Conservation (phyloP, 2,329 filamentous ascomycete genomes). For the Apiospora rasikravindrae region DNA sequence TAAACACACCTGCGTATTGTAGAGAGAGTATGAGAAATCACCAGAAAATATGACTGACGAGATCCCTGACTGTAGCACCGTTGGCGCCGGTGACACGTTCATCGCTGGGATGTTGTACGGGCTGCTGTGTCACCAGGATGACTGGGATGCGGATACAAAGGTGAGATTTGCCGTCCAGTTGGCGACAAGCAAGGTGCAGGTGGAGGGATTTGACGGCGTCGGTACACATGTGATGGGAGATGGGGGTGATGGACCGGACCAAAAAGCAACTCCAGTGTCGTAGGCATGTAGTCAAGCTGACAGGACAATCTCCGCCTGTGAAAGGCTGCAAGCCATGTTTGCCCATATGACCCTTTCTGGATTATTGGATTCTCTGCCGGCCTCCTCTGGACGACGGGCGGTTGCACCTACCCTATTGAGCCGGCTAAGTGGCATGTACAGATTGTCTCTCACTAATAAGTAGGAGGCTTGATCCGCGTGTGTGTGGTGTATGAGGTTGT, state of each 20-base stretch:
- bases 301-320: conserved; percentile 15
- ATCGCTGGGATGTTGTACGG: conserved; percentile 73
- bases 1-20: background rate
- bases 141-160: conserved; percentile 55
- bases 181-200: conserved; percentile 70
- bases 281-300: background rate
- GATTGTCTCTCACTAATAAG: background rate
- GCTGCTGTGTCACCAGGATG: conserved; percentile 53
- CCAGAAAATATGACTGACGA: conserved; percentile 29
- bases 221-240: conserved; percentile 29
- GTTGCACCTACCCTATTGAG: conserved; percentile 9
- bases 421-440: conserved; percentile 11
- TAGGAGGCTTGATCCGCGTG: background rate
- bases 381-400: background rate
- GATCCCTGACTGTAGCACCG: conserved; percentile 54
- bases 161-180: conserved; percentile 68
- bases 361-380: background rate
- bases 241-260: background rate
- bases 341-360: background rate
- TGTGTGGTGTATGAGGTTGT: background rate
- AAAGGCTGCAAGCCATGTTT: conserved; percentile 6
- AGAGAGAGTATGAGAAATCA: conserved; percentile 8
- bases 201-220: conserved; percentile 67
- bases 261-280: conserved; percentile 2
- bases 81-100: conserved; percentile 79